Percentiles rank a stretch among this genome's conserved stretches.
These are phyloP conservation scores for Houttuynia cordata DNA, from an alignment of 164 flowering plant species.

Conservation along the genomic window DNA sequence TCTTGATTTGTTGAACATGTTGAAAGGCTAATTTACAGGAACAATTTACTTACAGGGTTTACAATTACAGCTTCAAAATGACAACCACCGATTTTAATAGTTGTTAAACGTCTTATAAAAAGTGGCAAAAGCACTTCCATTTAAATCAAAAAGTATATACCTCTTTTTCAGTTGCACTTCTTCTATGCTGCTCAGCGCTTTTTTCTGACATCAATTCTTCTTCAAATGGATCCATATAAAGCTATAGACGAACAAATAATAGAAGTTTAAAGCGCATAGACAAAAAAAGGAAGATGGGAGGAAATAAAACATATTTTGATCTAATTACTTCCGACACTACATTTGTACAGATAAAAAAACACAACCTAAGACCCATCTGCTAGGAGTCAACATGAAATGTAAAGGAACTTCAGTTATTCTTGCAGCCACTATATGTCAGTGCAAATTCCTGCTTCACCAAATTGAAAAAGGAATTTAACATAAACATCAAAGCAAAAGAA, in stretches of 20 bases:
- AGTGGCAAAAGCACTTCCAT: not conserved
- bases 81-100: not conserved
- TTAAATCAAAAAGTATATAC: conserved; percentile 16
- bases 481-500: not conserved
- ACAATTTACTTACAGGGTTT: not conserved
- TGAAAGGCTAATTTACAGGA: no score
- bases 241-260: conserved; percentile 23
- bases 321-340: not conserved
- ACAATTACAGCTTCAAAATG: no score
- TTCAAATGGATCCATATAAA: conserved; percentile 87
- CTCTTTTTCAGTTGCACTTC: conserved; percentile 87
- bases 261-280: not conserved
- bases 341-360: no score
- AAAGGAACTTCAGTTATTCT: no score
- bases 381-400: not conserved
- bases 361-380: not conserved
- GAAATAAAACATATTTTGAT: not conserved
- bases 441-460: not conserved
- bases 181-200: conserved; percentile 73
- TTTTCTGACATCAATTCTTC: conserved; percentile 48
- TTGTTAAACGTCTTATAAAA: no score
- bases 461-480: not conserved
- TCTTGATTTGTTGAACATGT: not conserved
- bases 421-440: no score
- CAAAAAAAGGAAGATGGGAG: not conserved